phyloP scores from a whole-genome alignment of 2,329 filamentous ascomycete genomes.

The Fusarium hostae region DNA sequence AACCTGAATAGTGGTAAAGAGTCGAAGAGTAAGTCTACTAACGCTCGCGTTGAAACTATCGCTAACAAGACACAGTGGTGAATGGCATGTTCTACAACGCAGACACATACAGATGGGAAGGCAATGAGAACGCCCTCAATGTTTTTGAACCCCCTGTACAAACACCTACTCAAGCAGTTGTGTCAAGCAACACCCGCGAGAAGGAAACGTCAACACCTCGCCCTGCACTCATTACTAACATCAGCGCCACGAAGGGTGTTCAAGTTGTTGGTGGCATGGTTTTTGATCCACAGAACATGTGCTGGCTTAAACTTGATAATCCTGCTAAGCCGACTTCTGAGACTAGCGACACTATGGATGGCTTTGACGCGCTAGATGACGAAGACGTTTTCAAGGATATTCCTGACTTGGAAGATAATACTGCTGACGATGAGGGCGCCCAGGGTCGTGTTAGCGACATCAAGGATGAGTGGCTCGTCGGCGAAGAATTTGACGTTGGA shows the following conservation, averaged over 20 bases:
- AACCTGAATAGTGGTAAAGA: constrained; percentile 80
- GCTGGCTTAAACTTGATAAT: constrained; percentile 85
- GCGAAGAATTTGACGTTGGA: constrained; percentile 97
- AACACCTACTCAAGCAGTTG: constrained; percentile 60
- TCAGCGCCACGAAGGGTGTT: constrained; percentile 84
- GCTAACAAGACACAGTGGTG: constrained; percentile 67
- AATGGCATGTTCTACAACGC: constrained; percentile 98
- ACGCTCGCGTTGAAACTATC: neutral
- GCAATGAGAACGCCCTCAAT: constrained; percentile 86
- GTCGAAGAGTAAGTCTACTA: constrained; percentile 74
- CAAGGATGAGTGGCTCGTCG: constrained; percentile 84
- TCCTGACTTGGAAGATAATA: constrained; percentile 85
- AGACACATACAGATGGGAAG: constrained; percentile 88
- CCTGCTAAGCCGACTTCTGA: constrained; percentile 60
- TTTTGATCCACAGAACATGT: constrained; percentile 97
- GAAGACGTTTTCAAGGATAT: constrained; percentile 95
- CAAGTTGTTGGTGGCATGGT: constrained; percentile 99
- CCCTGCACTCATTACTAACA: constrained; percentile 89
- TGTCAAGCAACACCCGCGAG: constrained; percentile 61
- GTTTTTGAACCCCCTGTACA: constrained; percentile 77
- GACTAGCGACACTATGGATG: constrained; percentile 68
- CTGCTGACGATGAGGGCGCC: constrained; percentile 60
- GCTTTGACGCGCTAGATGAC: constrained; percentile 79
- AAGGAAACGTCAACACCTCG: constrained; percentile 70
- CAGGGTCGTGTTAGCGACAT: constrained; percentile 67